Evolutionary conservation across 2,329 filamentous ascomycete genomes (phyloP).

Genomic region (Exophiala lecanii-corni): DNA sequence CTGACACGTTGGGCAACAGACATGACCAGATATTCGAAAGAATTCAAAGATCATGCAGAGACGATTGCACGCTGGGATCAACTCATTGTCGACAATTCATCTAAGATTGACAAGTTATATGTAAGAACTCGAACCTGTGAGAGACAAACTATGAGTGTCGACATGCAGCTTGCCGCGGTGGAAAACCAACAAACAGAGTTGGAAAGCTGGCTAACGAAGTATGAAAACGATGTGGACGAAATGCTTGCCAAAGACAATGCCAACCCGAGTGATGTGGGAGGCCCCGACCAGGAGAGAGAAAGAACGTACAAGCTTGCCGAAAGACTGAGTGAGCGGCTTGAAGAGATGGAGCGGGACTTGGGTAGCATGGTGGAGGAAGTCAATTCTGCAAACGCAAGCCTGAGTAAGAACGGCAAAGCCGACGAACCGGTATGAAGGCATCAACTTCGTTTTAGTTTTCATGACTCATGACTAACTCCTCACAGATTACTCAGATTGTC

Average conservation of each 20-base stretch:
- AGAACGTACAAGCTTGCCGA: conserved; percentile 91
- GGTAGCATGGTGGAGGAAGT: conserved; percentile 98
- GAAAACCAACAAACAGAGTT: conserved; percentile 93
- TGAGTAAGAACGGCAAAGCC: conserved; percentile 84
- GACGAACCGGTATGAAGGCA: conserved; percentile 70
- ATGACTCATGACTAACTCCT: conserved; percentile 9
- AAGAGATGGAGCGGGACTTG: conserved; percentile 89
- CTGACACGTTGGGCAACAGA: conserved; percentile 96
- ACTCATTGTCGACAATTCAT: conserved; percentile 84
- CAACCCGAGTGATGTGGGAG: conserved; percentile 65
- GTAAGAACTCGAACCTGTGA: conserved; percentile 90
- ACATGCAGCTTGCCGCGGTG: conserved; percentile 81
- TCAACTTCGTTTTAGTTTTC: conserved; percentile 17
- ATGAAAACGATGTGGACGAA: conserved; percentile 86
- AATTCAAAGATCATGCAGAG: conserved; percentile 85
- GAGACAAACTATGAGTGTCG: conserved; percentile 86
- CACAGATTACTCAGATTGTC: conserved; percentile 86
- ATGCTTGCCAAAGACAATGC: conserved; percentile 62
- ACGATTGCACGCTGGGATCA: conserved; percentile 89
- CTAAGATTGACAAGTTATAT: conserved; percentile 92
- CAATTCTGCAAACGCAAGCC: conserved; percentile 80
- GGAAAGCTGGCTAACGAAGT: conserved; percentile 79
- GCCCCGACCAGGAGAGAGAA: conserved; percentile 92
- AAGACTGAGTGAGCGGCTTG: conserved; percentile 81
- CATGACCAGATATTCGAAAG: conserved; percentile 91